phyloP scores from a whole-genome alignment of 129 eudicot species.

The Logfia minima region DNA sequence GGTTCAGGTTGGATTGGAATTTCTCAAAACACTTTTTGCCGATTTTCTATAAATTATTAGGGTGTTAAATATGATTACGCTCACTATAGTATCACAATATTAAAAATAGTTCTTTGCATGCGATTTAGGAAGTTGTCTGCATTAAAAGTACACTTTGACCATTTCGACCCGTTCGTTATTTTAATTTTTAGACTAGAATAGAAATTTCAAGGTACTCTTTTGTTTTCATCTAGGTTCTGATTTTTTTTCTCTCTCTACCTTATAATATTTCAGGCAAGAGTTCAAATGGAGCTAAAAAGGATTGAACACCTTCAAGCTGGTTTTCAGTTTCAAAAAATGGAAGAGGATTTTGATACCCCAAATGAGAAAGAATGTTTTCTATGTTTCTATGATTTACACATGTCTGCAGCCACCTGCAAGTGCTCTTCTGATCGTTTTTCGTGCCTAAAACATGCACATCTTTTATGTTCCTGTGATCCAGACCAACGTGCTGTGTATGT shows the following conservation, averaged over 20 bases:
- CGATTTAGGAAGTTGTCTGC: too few relatives aligned
- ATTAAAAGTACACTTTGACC: too few relatives aligned
- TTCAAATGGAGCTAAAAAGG: constrained; percentile 54
- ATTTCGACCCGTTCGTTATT: too few relatives aligned
- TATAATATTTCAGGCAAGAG: constrained; percentile 46
- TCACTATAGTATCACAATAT: background rate
- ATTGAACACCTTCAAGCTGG: constrained; percentile 34
- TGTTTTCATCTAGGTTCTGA: background rate
- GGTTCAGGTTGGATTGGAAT: background rate
- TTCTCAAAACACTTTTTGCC: constrained; percentile 4
- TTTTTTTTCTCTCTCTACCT: background rate
- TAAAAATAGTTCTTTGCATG: too few relatives aligned
- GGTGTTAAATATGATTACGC: background rate
- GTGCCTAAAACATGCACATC: constrained; percentile 58
- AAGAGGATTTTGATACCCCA: constrained; percentile 49
- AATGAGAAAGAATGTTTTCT: constrained; percentile 64
- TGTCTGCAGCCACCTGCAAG: constrained; percentile 62
- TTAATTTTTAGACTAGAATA: background rate
- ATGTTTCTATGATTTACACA: constrained; percentile 75
- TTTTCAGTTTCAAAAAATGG: constrained; percentile 53
- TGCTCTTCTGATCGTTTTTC: constrained; percentile 57
- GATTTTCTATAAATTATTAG: background rate
- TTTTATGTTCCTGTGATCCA: constrained; percentile 48
- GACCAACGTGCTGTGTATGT: constrained; percentile 40
- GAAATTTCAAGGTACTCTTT: background rate